phyloP scores from a whole-genome alignment of 176 grass and related monocot genomes.

The Canna indica region DNA sequence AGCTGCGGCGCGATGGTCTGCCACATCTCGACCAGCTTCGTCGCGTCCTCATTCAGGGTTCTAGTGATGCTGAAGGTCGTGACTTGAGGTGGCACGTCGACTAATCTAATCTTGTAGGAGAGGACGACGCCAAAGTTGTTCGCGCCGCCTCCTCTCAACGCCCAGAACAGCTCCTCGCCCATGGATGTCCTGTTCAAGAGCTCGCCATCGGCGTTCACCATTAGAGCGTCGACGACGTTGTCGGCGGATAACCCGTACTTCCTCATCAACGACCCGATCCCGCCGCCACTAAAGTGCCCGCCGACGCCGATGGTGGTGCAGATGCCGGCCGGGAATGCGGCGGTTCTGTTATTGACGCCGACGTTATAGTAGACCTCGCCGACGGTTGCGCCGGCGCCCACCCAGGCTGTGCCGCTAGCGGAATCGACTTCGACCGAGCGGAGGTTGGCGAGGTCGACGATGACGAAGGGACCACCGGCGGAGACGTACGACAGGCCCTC shows the following conservation, averaged over 20 bases:
- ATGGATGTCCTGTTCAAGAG: constrained; percentile 38
- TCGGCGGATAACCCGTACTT: constrained; percentile 19
- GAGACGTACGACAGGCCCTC: neutral
- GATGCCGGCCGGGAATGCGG: neutral
- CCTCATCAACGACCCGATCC: neutral
- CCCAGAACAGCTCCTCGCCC: constrained; percentile 47
- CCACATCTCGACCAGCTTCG: constrained; percentile 29
- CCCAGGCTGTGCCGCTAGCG: neutral
- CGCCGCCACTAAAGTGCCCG: constrained; percentile 1
- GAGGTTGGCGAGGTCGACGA: neutral
- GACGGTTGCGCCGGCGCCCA: neutral
- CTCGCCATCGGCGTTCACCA: constrained; percentile 31
- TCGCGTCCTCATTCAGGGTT: constrained; percentile 25
- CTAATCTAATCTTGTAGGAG: constrained; percentile 37
- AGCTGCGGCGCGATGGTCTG: constrained; percentile 27
- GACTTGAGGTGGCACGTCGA: constrained; percentile 18
- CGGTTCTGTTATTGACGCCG: neutral
- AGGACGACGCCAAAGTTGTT: constrained; percentile 42
- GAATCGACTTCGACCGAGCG: neutral
- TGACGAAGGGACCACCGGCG: neutral
- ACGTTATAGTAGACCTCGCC: neutral
- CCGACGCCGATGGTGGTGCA: neutral
- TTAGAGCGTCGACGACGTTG: constrained; percentile 47
- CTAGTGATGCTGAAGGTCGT: constrained; percentile 22
- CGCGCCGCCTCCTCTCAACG: constrained; percentile 40